Evolutionary conservation across 148 eudicot species (phyloP), one percentile per base, ranked within the genome.

Genomic region (Rhododendron ovatum): DNA sequence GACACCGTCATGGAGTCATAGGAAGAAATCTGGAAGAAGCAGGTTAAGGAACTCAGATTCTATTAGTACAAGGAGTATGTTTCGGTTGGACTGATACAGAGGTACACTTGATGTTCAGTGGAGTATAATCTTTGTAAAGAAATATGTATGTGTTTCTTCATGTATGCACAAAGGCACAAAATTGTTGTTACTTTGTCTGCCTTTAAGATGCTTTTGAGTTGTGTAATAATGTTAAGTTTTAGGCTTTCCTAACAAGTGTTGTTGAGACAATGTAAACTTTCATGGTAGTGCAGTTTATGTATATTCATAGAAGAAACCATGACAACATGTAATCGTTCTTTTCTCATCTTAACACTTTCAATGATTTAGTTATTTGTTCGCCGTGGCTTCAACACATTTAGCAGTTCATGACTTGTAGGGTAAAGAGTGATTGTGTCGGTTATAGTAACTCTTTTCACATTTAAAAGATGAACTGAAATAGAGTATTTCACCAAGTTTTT

Each of bases 1-100:
- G 95, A 92, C 96, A 18, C 99, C 98, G 41, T 90, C 92, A 85
- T 90, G 95, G 93, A 95, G 89, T 89, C 84, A 83, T 84, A 91
- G 91, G 91, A 92, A 91, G 51, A 94, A 91, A 85, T 86, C 92
- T 80, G 93, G 90, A 61, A 92, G 89, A 81, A 90, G 88, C 84
- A 91, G 92, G 88, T 76, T 92, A 57, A 89, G 88, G 90, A 93
- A 87, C 50, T 89, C 93, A 11, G 91, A 87, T 83, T 87, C 93
- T n/a, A 7, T 88, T n/a, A 57, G 24, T 18, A 86, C 90, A 24
- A 89, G 90, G 85, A 90, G 88, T 88, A 88, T 90, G 77, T 82
- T 91, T 18, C 90, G 84, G 84, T 85, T 93, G 92, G 79, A 84
- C 90, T 92, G 88, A 89, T 57, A 24, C 82, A 43, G 78, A 35